Base-by-base conservation (phyloP, 805 yeast genomes). In the Candida wancherniae region DNA sequence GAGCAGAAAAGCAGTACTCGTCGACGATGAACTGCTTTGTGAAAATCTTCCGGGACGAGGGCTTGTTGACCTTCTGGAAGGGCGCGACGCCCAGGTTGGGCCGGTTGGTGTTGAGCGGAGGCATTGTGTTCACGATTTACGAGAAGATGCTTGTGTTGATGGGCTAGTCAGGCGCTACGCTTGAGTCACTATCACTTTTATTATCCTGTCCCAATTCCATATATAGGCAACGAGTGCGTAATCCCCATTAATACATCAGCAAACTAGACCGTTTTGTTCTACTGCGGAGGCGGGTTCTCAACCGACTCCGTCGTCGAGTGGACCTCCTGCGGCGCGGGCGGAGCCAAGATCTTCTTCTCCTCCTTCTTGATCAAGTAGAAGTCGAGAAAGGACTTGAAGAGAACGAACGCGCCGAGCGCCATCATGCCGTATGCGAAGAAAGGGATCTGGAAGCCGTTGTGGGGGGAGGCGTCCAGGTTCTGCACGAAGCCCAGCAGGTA, bases 61-160 rank as follows among this genome's bases (percentile, higher is more conserved):
- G 98, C 7, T 62, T 88, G 42, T 63, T 75, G 51, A 83, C 96
- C 4, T 86, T 87, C 62, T 90, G 98, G 98, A 85, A 85, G 61
- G 98, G 98, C 40, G 95, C 97, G 20, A 92, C 97, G 2, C 97
- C 98, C 26, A 73, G 98, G 53, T 67, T 90, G 39, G 97, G 97
- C 5, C 75, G 98, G 48, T 71, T 90, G 53, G 77, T 88, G 20
- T 70, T 90, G 52, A 83, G 95, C 61, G 98, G 98, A 39, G 98
- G 98, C 49, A 90, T 90, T 45, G 97, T 92, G 17, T 90, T 90
- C 63, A 92, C 97, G 13, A 84, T 92, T 34, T 90, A 90, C 57
- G 98, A 90, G 57, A 84, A 87, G 61, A 81, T 90, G 65, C 67
- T 90, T 57, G 73, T 67, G 22, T 30, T 80, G n/a, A 50, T 80